Evolutionary conservation across 2,329 filamentous ascomycete species (phyloP), one percentile per base, ranked within the genome.

Genomic region (Fusarium protoensiforme): DNA sequence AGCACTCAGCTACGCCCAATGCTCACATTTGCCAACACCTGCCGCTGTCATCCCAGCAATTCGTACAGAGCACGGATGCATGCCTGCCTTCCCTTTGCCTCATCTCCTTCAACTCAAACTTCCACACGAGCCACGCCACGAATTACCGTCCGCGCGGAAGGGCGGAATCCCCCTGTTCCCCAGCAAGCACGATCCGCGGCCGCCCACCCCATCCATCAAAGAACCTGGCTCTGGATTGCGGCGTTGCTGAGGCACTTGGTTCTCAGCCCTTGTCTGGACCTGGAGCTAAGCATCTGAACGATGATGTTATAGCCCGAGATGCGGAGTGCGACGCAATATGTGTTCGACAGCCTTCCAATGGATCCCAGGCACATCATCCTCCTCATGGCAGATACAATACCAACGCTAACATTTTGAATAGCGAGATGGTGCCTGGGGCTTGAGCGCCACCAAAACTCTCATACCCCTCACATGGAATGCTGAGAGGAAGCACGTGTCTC

Each of bases 91-190:
- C 7, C 51, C 27, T 24, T 33, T 35, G 18, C 63, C 43, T 69
- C 51, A 39, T 54, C 58, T 60, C 68, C 27, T 53, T 22, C 31
- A 56, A 56, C 35, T 58, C 60, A 68, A 65, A 67, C 67, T 68
- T 65, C 54, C 64, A 74, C 48, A 54, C 67, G 57, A 60, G 39
- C 41, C 65, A 74, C 62, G 68, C 38, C 61, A 72, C 63, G 64
- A 63, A 61, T 64, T 59, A 66, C 61, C 39, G 60, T 36, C 41
- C 38, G 59, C 36, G 59, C 61, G 61, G 69, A 75, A 68, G 59
- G 57, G 39, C 61, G 68, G 71, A 74, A 69, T 20, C n/a, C 61
- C 68, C 64, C 67, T 75, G 61, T 41, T 24, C 58, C 61, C 46
- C 53, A 64, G 61, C 39, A 46, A 24, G 24, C 24, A 24, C 53